phyloP scores from a whole-genome alignment of 2,329 filamentous ascomycete species.

The Sarocladiaceae sp. region DNA sequence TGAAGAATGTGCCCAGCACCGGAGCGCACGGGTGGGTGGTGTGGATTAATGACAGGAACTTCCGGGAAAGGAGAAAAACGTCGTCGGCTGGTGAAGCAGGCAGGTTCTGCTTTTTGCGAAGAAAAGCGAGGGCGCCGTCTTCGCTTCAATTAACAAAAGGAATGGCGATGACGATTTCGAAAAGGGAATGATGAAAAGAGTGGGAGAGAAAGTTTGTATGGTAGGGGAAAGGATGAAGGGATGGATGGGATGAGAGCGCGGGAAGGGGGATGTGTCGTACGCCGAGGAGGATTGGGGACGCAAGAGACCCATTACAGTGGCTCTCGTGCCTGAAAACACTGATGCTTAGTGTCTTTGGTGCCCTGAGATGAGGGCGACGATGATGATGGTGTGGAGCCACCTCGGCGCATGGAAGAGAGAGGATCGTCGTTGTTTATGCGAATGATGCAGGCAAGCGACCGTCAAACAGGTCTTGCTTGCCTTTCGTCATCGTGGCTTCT shows the following conservation, averaged over 20 bases:
- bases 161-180: background rate
- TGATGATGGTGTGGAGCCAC: background rate
- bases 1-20: constrained; percentile 5
- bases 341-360: too few relatives aligned
- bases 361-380: background rate
- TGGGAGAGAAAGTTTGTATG: background rate
- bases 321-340: too few relatives aligned
- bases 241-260: background rate
- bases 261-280: background rate
- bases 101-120: too few relatives aligned
- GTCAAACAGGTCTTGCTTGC: background rate
- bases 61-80: background rate
- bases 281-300: background rate
- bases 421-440: constrained; percentile 1
- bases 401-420: background rate
- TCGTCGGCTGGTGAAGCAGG: too few relatives aligned
- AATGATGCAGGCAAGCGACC: too few relatives aligned
- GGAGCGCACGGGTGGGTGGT: background rate
- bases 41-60: background rate
- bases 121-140: background rate
- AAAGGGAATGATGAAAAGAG: constrained; percentile 3
- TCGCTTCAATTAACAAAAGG: background rate
- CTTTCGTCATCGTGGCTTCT: background rate
- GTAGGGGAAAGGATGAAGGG: background rate
- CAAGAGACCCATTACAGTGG: too few relatives aligned